These are phyloP conservation scores for Coemansia sp. DNA, from an alignment of 192 early-diverging fungal species.

Conservation along the genomic window DNA sequence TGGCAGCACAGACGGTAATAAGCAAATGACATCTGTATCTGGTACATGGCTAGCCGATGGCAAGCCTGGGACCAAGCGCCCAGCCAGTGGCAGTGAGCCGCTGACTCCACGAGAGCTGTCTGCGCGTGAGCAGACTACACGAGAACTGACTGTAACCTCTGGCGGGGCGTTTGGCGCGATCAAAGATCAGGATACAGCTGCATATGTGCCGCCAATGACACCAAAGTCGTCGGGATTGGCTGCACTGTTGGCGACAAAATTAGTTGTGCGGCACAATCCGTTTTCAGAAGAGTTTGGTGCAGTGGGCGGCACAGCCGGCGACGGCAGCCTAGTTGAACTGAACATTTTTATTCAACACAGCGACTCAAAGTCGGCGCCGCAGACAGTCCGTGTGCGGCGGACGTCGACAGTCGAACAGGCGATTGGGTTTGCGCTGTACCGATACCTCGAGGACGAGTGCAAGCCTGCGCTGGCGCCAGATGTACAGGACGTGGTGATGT, in stretches of 20 bases:
- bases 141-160: neutral
- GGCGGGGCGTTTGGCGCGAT: neutral
- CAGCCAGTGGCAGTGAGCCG: conserved; percentile 14
- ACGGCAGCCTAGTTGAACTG: conserved; percentile 56
- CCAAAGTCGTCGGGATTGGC: conserved; percentile 57
- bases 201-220: conserved; percentile 26
- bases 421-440: conserved; percentile 88
- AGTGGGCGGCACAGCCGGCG: conserved; percentile 60
- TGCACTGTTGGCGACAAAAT: conserved; percentile 61
- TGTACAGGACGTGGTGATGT: conserved; percentile 66
- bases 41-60: neutral
- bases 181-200: neutral
- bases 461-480: conserved; percentile 62
- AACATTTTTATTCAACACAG: conserved; percentile 64
- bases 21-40: neutral
- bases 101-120: neutral
- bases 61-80: neutral
- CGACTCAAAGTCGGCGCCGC: conserved; percentile 44
- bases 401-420: conserved; percentile 88
- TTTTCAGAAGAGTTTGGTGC: conserved; percentile 66
- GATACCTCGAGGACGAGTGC: conserved; percentile 73
- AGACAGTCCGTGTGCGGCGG: conserved; percentile 68
- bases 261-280: conserved; percentile 60
- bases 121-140: no score
- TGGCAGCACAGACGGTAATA: conserved; percentile 5